Percentiles rank a stretch among this genome's conserved stretches.
These are phyloP conservation scores for Fomitopsis serialis DNA, from an alignment of 768 basidiomycete species.

Conservation along the genomic window DNA sequence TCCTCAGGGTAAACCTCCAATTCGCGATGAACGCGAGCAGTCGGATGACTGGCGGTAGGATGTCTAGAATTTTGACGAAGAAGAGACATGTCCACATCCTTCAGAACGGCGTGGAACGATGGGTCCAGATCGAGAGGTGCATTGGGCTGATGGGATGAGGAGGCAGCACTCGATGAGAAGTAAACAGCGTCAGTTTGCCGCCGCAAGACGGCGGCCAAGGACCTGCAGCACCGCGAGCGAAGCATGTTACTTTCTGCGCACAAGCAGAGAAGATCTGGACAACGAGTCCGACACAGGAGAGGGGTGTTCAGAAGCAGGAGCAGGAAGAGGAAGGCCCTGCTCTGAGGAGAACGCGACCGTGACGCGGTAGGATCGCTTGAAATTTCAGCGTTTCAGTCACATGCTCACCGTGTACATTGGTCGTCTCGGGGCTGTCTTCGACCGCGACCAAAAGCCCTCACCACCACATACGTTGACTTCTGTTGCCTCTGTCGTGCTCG, in stretches of 20 bases:
- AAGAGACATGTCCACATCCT: constrained; percentile 66
- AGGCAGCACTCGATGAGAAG: constrained; percentile 28
- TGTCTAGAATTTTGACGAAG: constrained; percentile 22
- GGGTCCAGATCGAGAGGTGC: constrained; percentile 62
- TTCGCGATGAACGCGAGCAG: constrained; percentile 35
- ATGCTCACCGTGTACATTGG: neutral
- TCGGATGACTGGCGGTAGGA: neutral
- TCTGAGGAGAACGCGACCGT: neutral
- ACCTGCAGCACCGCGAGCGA: constrained; percentile 9
- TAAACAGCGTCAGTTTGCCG: constrained; percentile 7
- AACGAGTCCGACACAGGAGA: too few species aligned
- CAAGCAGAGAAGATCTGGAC: neutral
- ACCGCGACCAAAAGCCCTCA: too few species aligned
- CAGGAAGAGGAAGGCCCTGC: neutral
- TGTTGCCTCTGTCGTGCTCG: neutral
- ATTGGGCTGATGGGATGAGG: constrained; percentile 42
- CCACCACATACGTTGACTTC: too few species aligned
- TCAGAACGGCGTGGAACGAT: constrained; percentile 52
- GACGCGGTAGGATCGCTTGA: neutral
- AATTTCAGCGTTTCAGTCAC: neutral
- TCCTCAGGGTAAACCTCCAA: constrained; percentile 45
- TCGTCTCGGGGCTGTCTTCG: too few species aligned
- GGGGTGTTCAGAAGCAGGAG: too few species aligned
- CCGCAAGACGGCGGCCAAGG: constrained; percentile 4
- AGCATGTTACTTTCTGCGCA: too few species aligned